Base-by-base conservation (phyloP, 2,329 filamentous ascomycete genomes). In the Plenodomus tracheiphilus region DNA sequence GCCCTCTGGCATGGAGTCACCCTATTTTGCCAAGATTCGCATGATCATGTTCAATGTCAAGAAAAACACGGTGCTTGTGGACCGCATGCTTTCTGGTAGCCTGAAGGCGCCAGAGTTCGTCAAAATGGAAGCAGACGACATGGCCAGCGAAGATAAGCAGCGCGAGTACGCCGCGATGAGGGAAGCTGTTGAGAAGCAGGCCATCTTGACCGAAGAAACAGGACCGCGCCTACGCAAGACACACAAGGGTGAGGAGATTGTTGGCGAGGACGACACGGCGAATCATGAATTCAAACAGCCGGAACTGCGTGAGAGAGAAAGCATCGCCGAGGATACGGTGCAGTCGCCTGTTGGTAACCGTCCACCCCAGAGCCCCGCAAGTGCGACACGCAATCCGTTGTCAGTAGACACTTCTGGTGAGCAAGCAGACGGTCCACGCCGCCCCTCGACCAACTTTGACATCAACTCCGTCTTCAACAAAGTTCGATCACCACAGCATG, bases 191-290 rank as follows among this genome's bases (percentile, higher is more conserved):
- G 89, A 94, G 66, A 89, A 91, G 63, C 89, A 93, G 70, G 89
- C 93, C 39, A 92, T 94, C 39, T 81, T 96, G 28, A 85, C 93
- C 51, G 83, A 90, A 32, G 74, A 77, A 13, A 84, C 65, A 10
- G 91, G 84, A 1, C 88, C 92, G 3, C 85, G 91, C 2, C 86
- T 97, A 47, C 84, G 91, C 62, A 85, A 89, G 59, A 97, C 93
- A 2, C 93, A 97, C 76, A 97, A 97, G 72, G 94, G 94, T 11
- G 92, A 97, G 49, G 94, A 97, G 68, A 73, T 96, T 15, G 81
- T 97, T 15, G 91, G 93, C 53, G 85, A 88, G 39, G 90, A 95
- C 19, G 58, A 63, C 39, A 56, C 50, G 13, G 56, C 57, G n/a
- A 59, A 53, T 39, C 57, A 66, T 7, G 68, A 70, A 8, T 68